phyloP scores from a whole-genome alignment of 352 stramenopile species.

The Phytophthora macrochlamydospora region DNA sequence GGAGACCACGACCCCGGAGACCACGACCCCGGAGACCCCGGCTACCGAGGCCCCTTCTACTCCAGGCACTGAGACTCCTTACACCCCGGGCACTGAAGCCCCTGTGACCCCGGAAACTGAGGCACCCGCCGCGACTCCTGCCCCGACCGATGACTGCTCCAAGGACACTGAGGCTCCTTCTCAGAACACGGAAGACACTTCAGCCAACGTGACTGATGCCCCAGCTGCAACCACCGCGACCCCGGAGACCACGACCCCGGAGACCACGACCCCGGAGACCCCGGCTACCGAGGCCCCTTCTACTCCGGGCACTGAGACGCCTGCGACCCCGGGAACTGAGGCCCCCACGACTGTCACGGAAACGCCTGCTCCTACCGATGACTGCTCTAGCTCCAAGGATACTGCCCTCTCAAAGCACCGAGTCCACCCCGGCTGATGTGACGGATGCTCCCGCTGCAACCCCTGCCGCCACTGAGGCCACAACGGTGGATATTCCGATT shows the following conservation, averaged over 20 bases:
- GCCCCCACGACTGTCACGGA: too few species aligned
- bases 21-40: too few species aligned
- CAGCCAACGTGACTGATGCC: background rate
- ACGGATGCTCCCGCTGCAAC: background rate
- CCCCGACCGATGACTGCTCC: background rate
- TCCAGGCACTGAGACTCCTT: background rate
- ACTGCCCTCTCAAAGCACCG: background rate
- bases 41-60: background rate
- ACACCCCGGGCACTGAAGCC: too few species aligned
- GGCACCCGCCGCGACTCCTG: too few species aligned
- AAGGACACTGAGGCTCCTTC: background rate
- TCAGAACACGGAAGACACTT: slow-evolving; percentile 1
- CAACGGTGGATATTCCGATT: background rate
- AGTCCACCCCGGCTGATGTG: slow-evolving; percentile 1
- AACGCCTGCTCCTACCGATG: background rate
- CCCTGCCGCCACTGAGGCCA: background rate
- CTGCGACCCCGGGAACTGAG: too few species aligned
- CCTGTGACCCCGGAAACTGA: background rate
- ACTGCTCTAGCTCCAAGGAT: background rate
- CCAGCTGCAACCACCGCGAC: background rate
- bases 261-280: too few species aligned
- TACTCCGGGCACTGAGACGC: too few species aligned
- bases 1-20: too few species aligned
- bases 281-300: too few species aligned
- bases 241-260: background rate